phyloP scores from a whole-genome alignment of 495 filamentous ascomycete genomes.

The Diplogelasinospora grovesii region DNA sequence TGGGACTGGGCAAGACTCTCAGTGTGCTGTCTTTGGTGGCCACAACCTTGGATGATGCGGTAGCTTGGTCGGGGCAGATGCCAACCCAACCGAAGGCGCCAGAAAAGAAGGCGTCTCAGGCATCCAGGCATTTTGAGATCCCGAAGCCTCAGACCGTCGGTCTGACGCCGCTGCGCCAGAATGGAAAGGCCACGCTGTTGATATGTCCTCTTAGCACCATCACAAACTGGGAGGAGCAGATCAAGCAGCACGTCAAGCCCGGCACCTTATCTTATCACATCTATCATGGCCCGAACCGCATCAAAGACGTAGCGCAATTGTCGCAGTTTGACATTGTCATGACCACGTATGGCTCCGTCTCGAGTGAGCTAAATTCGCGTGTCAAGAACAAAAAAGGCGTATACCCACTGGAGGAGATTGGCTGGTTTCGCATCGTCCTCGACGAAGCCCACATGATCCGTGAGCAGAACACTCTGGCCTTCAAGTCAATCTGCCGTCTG shows the following conservation, averaged over 20 bases:
- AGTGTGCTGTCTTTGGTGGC: constrained; percentile 75
- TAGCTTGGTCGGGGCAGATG: constrained; percentile 45
- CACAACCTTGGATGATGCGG: constrained; percentile 52
- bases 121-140: constrained; percentile 29
- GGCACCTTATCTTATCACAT: constrained; percentile 59
- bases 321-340: constrained; percentile 75
- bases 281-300: constrained; percentile 76
- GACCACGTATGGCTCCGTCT: constrained; percentile 85
- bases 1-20: constrained; percentile 93
- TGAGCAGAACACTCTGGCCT: constrained; percentile 70
- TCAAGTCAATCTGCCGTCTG: constrained; percentile 76
- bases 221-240: constrained; percentile 87
- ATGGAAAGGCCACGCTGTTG: constrained; percentile 75
- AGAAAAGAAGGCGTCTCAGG: constrained; percentile 28
- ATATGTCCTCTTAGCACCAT: constrained; percentile 86
- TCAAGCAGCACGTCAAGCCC: constrained; percentile 67
- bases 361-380: constrained; percentile 63
- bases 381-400: constrained; percentile 49
- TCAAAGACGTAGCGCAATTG: constrained; percentile 58
- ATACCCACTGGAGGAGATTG: constrained; percentile 66
- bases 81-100: constrained; percentile 35
- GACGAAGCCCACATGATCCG: constrained; percentile 95
- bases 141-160: constrained; percentile 27
- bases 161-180: constrained; percentile 48
- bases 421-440: constrained; percentile 92